These are phyloP conservation scores for Datisca glomerata DNA, from an alignment of 306 rosid species.

Conservation along the genomic window DNA sequence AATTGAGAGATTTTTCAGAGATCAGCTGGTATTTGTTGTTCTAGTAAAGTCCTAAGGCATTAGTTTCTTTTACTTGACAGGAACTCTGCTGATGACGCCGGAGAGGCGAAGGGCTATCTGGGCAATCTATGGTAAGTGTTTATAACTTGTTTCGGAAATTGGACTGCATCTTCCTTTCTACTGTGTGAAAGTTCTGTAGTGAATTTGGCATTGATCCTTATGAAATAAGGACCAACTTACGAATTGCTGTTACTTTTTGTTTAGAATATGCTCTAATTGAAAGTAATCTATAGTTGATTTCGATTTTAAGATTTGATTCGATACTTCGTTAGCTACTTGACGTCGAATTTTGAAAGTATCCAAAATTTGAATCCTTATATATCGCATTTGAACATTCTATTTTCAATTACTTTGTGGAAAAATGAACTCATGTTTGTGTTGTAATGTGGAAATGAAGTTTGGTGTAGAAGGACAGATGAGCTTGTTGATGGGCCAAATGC, in stretches of 20 bases:
- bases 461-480: constrained; percentile 98
- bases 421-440: constrained; percentile 3
- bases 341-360: too few relatives aligned
- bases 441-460: constrained; percentile 35
- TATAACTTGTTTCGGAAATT: neutral
- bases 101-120: constrained; percentile 75
- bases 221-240: too few relatives aligned
- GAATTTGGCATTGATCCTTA: neutral
- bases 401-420: neutral
- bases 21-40: too few relatives aligned
- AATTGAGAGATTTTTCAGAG: too few relatives aligned
- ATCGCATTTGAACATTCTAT: neutral
- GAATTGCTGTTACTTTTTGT: too few relatives aligned
- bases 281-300: too few relatives aligned
- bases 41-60: neutral
- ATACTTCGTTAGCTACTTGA: too few relatives aligned
- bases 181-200: constrained; percentile 1
- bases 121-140: constrained; percentile 80
- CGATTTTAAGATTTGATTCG: too few relatives aligned
- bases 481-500: constrained; percentile 96
- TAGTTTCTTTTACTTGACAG: constrained; percentile 17
- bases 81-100: constrained; percentile 78
- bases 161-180: constrained; percentile 4
- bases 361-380: too few relatives aligned
- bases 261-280: too few relatives aligned